Conservation (phyloP, 169 alveolate genomes). For the Plasmodium vivax region DNA sequence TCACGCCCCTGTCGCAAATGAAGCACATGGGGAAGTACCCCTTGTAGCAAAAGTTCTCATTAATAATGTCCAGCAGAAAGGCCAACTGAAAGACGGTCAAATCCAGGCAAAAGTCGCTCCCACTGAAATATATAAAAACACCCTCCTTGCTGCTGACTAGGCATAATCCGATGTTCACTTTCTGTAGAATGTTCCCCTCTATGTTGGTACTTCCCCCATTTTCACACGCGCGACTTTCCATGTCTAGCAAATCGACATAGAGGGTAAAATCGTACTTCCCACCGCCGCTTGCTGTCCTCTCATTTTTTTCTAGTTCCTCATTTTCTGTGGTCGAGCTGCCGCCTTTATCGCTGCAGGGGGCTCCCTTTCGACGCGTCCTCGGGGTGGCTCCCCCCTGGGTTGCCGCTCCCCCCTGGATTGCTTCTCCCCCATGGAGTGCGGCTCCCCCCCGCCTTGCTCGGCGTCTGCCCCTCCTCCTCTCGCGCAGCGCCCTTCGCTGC, state of each 20-base stretch:
- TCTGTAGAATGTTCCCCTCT: slow-evolving; percentile 62
- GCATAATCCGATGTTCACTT: slow-evolving; percentile 50
- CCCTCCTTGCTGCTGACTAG: slow-evolving; percentile 51
- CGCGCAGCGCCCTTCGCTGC: slow-evolving; percentile 18
- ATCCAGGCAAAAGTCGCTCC: slow-evolving; percentile 47
- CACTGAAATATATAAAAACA: slow-evolving; percentile 43
- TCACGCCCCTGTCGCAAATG: slow-evolving; percentile 44
- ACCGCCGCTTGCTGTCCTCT: not conserved
- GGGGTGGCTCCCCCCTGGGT: not conserved
- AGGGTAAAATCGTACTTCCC: slow-evolving; percentile 62
- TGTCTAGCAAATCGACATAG: slow-evolving; percentile 49
- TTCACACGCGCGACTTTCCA: slow-evolving; percentile 73
- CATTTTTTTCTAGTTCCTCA: not conserved
- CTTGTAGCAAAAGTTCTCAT: slow-evolving; percentile 73
- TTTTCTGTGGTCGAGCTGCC: not conserved
- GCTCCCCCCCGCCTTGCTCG: not conserved
- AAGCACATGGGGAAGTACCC: slow-evolving; percentile 74
- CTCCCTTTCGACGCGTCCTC: not conserved
- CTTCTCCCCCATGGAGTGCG: not conserved
- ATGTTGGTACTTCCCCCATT: slow-evolving; percentile 74
- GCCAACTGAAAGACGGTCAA: slow-evolving; percentile 64
- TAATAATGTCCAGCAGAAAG: slow-evolving; percentile 65
- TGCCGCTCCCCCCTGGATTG: not conserved
- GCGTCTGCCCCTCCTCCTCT: not conserved
- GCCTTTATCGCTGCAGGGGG: not conserved